These are phyloP conservation scores for Phytophthora sp. DNA, from an alignment of 352 stramenopile species.

Conservation along the genomic window DNA sequence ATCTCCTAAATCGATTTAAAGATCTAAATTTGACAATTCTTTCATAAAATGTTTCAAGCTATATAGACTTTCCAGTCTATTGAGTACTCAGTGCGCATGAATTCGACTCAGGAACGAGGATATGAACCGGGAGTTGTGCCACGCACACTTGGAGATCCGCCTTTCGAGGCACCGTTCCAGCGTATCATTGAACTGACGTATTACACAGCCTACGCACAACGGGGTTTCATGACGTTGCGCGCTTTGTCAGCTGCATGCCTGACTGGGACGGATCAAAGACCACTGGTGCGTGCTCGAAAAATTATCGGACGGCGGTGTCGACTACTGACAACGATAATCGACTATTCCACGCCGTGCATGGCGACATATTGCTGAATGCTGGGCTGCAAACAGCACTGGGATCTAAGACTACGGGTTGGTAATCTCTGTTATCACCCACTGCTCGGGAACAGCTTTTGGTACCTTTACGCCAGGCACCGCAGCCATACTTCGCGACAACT, in stretches of 20 bases:
- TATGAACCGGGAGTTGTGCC: conserved; percentile 34
- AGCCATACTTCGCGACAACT: conserved; percentile 42
- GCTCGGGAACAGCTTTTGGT: conserved; percentile 36
- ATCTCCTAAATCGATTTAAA: too few species aligned
- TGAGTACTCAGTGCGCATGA: conserved; percentile 73
- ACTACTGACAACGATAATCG: conserved; percentile 26
- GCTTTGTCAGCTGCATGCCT: conserved; percentile 66
- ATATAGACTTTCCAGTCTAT: conserved; percentile 49
- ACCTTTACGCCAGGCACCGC: conserved; percentile 47
- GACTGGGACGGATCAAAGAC: conserved; percentile 47
- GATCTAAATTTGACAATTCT: too few species aligned
- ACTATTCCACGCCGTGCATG: conserved; percentile 28
- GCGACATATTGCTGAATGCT: conserved; percentile 39
- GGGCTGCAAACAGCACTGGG: conserved; percentile 17
- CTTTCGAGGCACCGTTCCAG: conserved; percentile 56
- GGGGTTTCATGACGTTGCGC: conserved; percentile 72
- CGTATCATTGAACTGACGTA: conserved; percentile 44
- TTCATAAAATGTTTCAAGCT: too few species aligned
- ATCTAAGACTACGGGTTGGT: neutral
- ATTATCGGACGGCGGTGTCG: conserved; percentile 33
- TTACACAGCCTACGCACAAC: conserved; percentile 45
- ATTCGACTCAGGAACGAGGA: conserved; percentile 44
- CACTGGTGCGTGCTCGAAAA: conserved; percentile 49
- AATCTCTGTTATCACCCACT: neutral
- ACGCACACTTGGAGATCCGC: conserved; percentile 51